A percentile compares a stretch with the other conserved stretches of the same genome.
These are phyloP conservation scores for Flagelloscypha sp. DNA, from an alignment of 768 basidiomycete genomes.

Conservation along the genomic window DNA sequence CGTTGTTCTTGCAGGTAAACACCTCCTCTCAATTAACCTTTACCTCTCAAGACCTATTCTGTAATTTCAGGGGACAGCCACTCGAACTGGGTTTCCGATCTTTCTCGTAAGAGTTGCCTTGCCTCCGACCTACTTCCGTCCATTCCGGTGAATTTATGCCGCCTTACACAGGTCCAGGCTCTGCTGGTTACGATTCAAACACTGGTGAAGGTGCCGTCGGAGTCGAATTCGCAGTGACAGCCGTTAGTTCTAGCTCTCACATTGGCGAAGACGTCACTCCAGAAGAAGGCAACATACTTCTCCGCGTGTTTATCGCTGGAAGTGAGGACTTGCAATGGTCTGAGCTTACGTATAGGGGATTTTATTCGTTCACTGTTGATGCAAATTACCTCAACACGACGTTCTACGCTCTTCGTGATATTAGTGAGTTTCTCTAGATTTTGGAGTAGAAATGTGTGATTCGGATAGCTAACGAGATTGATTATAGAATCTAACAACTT, in stretches of 20 bases:
- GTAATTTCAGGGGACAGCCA: constrained; percentile 58
- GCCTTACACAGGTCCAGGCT: no score
- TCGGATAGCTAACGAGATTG: no score
- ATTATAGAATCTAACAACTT: no score
- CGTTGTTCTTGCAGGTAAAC: constrained; percentile 42
- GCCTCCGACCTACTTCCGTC: not conserved
- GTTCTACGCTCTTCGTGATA: constrained; percentile 46
- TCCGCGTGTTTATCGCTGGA: constrained; percentile 25
- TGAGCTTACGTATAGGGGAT: constrained; percentile 50
- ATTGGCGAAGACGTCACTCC: constrained; percentile 35
- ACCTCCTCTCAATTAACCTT: no score
- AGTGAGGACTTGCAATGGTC: constrained; percentile 53
- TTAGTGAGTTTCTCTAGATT: constrained; percentile 24
- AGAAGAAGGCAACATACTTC: constrained; percentile 28
- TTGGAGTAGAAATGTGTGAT: no score
- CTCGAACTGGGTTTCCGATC: constrained; percentile 54
- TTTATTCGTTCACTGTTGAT: constrained; percentile 46
- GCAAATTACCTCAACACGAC: constrained; percentile 38
- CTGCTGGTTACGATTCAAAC: constrained; percentile 39
- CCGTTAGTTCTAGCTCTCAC: constrained; percentile 42
- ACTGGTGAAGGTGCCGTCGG: constrained; percentile 44
- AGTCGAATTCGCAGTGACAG: constrained; percentile 57
- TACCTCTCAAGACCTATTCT: no score
- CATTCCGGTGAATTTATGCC: no score
- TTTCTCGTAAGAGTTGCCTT: constrained; percentile 45